A percentile compares a stretch with the other conserved stretches of the same genome.
Conservation (phyloP, 2,329 filamentous ascomycete species). For the Teratosphaeria pseudoeucalypti region DNA sequence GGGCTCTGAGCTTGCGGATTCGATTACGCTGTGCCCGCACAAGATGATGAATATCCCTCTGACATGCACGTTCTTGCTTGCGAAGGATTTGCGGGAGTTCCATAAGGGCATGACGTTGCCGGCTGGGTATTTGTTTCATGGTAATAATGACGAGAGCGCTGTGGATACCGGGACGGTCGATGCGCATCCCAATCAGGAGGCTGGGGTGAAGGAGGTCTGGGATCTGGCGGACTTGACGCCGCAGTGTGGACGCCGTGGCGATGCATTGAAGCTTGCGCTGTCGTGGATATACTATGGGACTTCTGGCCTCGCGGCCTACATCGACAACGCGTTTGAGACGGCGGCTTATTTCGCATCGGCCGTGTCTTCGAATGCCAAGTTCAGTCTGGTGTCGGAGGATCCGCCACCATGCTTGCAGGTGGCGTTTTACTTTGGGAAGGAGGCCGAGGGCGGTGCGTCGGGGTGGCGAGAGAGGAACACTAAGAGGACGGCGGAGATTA, state of each 20-base stretch:
- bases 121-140: slow-evolving; percentile 58
- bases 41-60: slow-evolving; percentile 93
- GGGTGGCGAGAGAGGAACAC: slow-evolving; percentile 40
- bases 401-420: slow-evolving; percentile 85
- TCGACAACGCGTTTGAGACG: slow-evolving; percentile 60
- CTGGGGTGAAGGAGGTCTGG: slow-evolving; percentile 52
- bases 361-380: slow-evolving; percentile 46
- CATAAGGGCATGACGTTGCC: slow-evolving; percentile 75
- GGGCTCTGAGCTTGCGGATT: slow-evolving; percentile 66
- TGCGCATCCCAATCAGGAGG: slow-evolving; percentile 23
- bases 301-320: slow-evolving; percentile 53
- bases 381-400: slow-evolving; percentile 62
- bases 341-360: slow-evolving; percentile 58
- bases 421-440: slow-evolving; percentile 74
- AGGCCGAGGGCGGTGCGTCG: slow-evolving; percentile 35
- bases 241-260: slow-evolving; percentile 81
- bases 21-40: slow-evolving; percentile 82
- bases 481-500: slow-evolving; percentile 45
- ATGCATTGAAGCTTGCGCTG: slow-evolving; percentile 77
- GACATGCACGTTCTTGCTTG: slow-evolving; percentile 83
- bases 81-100: slow-evolving; percentile 64
- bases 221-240: slow-evolving; percentile 87
- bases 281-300: slow-evolving; percentile 84
- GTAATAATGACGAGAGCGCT: slow-evolving; percentile 14
- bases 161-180: slow-evolving; percentile 7